Evolutionary conservation across 768 basidiomycete genomes (phyloP).

Genomic region (Boletus speciosus): DNA sequence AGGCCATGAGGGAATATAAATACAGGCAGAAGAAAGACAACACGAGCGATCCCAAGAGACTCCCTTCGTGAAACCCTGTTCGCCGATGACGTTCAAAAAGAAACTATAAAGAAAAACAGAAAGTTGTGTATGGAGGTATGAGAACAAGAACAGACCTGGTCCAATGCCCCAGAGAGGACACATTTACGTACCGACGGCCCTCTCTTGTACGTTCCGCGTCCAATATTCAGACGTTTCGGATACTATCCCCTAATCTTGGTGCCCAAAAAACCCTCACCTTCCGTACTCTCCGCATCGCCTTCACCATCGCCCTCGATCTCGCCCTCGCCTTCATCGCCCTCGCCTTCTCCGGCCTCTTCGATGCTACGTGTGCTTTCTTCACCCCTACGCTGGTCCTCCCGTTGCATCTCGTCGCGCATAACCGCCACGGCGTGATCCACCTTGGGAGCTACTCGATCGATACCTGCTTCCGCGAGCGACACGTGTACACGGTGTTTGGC

Average conservation of each 20-base stretch:
- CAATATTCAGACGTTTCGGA: background rate
- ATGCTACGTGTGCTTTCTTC: conserved; percentile 12
- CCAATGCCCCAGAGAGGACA: background rate
- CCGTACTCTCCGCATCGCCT: conserved; percentile 26
- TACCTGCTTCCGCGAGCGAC: conserved; percentile 78
- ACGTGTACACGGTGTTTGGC: conserved; percentile 79
- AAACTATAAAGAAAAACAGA: background rate
- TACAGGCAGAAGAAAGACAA: background rate
- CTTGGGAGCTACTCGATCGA: conserved; percentile 82
- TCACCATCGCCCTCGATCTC: conserved; percentile 16
- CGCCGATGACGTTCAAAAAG: background rate
- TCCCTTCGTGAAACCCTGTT: background rate
- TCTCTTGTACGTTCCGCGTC: background rate
- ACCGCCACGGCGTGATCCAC: conserved; percentile 83
- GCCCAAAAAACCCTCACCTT: conserved; percentile 30
- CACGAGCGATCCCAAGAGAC: background rate
- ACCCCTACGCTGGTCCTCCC: conserved; percentile 50
- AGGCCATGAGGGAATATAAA: background rate
- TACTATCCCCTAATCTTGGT: conserved; percentile 23
- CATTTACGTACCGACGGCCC: background rate
- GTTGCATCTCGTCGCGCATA: conserved; percentile 73
- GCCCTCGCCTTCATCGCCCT: conserved; percentile 25
- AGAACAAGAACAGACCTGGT: background rate
- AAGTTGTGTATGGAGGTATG: background rate
- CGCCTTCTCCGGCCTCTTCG: conserved; percentile 25